Percentiles rank a stretch among this genome's conserved stretches.
Conservation (phyloP, 2,329 filamentous ascomycete species). For the Metarhizium anisopliae region DNA sequence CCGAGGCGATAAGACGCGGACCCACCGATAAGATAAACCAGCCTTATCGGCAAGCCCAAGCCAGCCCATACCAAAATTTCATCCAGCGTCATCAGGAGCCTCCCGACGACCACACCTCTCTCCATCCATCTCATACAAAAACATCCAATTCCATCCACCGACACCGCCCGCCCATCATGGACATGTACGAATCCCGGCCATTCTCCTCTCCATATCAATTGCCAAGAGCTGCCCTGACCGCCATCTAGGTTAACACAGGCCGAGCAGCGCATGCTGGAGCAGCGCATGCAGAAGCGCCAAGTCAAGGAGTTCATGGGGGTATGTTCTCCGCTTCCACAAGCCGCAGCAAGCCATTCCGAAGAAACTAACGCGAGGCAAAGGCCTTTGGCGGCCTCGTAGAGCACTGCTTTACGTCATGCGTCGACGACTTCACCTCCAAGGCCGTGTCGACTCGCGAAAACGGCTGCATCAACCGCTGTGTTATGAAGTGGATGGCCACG, state of each 20-base stretch:
- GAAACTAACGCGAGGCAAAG: conserved; percentile 5
- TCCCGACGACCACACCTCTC: not conserved
- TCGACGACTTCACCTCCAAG: conserved; percentile 98
- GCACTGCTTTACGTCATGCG: conserved; percentile 92
- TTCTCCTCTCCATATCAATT: not conserved
- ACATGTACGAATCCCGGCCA: conserved; percentile 6
- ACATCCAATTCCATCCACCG: not conserved
- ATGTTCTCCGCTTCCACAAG: conserved; percentile 30
- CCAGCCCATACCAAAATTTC: conserved; percentile 19
- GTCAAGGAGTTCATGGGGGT: conserved; percentile 99
- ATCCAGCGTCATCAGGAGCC: conserved; percentile 8
- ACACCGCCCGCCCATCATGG: conserved; percentile 7
- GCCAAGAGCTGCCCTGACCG: not conserved
- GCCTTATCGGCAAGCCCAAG: conserved; percentile 4
- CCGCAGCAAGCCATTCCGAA: not conserved
- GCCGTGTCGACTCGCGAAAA: conserved; percentile 80
- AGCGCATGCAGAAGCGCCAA: conserved; percentile 94
- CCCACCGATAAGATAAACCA: conserved; percentile 17
- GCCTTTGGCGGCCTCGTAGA: conserved; percentile 46
- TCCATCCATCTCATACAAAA: conserved; percentile 3
- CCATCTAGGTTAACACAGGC: conserved; percentile 51
- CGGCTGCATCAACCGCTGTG: conserved; percentile 87
- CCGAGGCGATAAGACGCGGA: conserved; percentile 16
- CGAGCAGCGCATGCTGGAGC: conserved; percentile 88
- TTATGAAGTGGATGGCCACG: conserved; percentile 91